Base-by-base conservation (phyloP, 805 yeast species). In the Hanseniaspora jakobsenii region DNA sequence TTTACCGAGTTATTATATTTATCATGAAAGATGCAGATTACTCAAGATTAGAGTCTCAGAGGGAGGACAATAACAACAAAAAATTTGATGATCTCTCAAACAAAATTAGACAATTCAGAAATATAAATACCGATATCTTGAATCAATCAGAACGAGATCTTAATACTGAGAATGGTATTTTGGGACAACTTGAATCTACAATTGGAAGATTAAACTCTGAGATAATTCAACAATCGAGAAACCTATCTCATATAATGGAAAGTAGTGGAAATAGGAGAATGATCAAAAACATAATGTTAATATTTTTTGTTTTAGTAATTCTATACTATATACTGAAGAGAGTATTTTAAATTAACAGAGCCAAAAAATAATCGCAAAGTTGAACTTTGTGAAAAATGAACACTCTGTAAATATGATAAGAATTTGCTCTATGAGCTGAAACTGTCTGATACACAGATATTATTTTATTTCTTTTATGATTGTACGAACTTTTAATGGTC, bases 1-100 rank as follows among this genome's bases (percentile, higher is more conserved):
- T n/a, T n/a, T n/a, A n/a, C n/a, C n/a, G n/a, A n/a, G n/a, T n/a
- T n/a, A n/a, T n/a, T n/a, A n/a, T n/a, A n/a, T n/a, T n/a, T n/a
- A n/a, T n/a, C n/a, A n/a, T n/a, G n/a, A 31, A 27, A 7, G 39
- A 37, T 18, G 26, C 37, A 3, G 32, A 42, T 18, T 42, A 42
- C n/a, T 42, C 46, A 3, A 19, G 23, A 7, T 13, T 42, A 29
- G 46, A 42, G 19, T 42, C 46, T 13, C 46, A 42, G 23, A 42
- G 34, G 19, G 46, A 42, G 30, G 39, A 42, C 13, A 18, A 30
- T n/a, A 42, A 42, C 22, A 42, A 42, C 22, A 28, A 22, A 19
- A 42, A 42, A 12, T 24, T 42, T 19, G 35, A 34, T 29, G 38
- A 36, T 9, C 26, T 42, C 16, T 42, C 46, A 10, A 18, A 26